A percentile compares a stretch with the other conserved stretches of the same genome.
Evolutionary conservation across 192 early-diverging fungal genomes (phyloP).

Genomic region (Coemansia sp.): DNA sequence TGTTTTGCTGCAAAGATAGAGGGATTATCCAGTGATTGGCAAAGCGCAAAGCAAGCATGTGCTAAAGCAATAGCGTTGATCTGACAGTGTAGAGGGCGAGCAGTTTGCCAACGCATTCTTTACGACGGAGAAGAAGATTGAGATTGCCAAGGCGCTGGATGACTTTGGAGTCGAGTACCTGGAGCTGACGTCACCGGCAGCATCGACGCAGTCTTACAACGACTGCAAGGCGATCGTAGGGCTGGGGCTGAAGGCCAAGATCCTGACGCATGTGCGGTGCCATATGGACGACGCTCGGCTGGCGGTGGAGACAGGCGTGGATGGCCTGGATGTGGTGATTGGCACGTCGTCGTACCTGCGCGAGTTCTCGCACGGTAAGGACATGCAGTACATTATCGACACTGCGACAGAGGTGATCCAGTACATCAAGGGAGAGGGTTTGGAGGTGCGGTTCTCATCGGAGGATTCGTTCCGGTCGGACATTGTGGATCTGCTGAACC

Average conservation of each 20-base stretch:
- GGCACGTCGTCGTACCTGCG: constrained; percentile 94
- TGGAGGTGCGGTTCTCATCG: constrained; percentile 96
- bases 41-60: background rate
- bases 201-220: constrained; percentile 90
- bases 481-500: constrained; percentile 92
- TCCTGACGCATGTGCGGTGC: constrained; percentile 93
- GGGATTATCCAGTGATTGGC: constrained; percentile 4
- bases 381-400: constrained; percentile 97
- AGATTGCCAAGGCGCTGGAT: constrained; percentile 98
- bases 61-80: background rate
- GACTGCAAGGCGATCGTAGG: constrained; percentile 91
- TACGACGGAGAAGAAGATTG: constrained; percentile 94
- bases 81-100: constrained; percentile 79
- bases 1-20: background rate
- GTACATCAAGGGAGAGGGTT: constrained; percentile 93
- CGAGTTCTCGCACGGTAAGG: constrained; percentile 99
- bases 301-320: constrained; percentile 95
- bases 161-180: constrained; percentile 99
- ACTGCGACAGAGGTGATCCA: constrained; percentile 94
- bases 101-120: constrained; percentile 99
- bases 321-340: constrained; percentile 97
- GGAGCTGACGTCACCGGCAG: constrained; percentile 94
- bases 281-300: constrained; percentile 98
- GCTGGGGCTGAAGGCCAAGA: constrained; percentile 96
- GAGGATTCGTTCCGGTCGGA: constrained; percentile 98